Evolutionary conservation across 129 eudicot species (phyloP), one percentile per base, ranked within the genome.

Genomic region (Apium graveolens): DNA sequence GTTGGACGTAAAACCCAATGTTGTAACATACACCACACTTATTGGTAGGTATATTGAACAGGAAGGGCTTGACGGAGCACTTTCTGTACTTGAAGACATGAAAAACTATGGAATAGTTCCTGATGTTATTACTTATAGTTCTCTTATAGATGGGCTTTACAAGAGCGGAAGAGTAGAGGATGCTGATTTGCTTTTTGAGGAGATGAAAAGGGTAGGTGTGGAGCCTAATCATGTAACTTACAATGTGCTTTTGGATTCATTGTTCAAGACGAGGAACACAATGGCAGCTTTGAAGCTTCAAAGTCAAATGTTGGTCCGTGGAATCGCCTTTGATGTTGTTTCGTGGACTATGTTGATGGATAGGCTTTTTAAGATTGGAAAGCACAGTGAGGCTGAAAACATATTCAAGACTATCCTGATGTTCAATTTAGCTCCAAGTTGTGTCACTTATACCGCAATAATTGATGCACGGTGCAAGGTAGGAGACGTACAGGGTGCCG

Each of bases 241-340:
- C 76, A 79, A 96, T n/a, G 68, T 82, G 46, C 83, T 96, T 20
- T 35, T 96, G 17, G 87, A 92, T 82, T 78, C 70, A 37, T 84
- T 83, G 11, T 85, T 87, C 45, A 96, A 89, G 85, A 70, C 27
- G 32, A 78, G 79, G 74, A 75, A 86, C 51, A 68, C 42, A 20
- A 76, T 55, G 51, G 87, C 79, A 78, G 90, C 97, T 42, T 69
- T 79, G 60, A 87, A 82, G 70, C 75, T 90, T 51, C 89, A 86
- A 70, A 83, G 93, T 84, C 97, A 89, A 80, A 89, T 96, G 97
- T 91, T 96, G 45, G 91, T 87, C 73, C 88, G 91, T 55, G 99
- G 99, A 35, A 70, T 88, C 70, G 39, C 48, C n/a, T 88, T 90
- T 80, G 99, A 96, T 87, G 87, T 88, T 79, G 90, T 89, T 68